Percentiles rank a stretch among this genome's conserved stretches.
These are phyloP conservation scores for Diutina siamensis DNA, from an alignment of 1,139 yeast genomes.

Conservation along the genomic window DNA sequence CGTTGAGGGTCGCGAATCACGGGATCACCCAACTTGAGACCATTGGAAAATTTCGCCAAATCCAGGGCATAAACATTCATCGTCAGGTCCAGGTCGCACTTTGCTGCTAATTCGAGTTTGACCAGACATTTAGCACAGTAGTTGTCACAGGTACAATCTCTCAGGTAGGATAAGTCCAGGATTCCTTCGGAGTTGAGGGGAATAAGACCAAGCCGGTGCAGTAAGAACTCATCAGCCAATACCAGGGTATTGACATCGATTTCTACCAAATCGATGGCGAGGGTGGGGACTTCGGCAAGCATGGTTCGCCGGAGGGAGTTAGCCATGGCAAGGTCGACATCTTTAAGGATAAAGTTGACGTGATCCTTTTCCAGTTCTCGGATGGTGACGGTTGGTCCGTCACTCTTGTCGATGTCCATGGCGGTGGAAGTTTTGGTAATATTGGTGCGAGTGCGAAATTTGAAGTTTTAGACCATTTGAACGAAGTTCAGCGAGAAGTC, in stretches of 20 bases:
- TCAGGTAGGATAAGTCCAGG: conserved; percentile 65
- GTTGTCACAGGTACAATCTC: conserved; percentile 97
- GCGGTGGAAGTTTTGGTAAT: background rate
- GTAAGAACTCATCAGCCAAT: conserved; percentile 88
- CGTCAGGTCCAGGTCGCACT: conserved; percentile 79
- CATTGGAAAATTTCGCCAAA: conserved; percentile 43
- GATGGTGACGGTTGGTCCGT: conserved; percentile 73
- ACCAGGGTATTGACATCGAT: conserved; percentile 89
- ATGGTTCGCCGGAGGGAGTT: conserved; percentile 86
- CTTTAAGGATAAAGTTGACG: conserved; percentile 81
- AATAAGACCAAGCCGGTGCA: conserved; percentile 85
- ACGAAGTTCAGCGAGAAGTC: no score
- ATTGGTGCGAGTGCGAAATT: background rate
- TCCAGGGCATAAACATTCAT: conserved; percentile 88
- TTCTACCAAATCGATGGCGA: conserved; percentile 93
- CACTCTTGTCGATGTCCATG: conserved; percentile 29
- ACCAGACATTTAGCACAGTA: conserved; percentile 94
- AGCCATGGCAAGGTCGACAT: conserved; percentile 84
- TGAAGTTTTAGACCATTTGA: no score
- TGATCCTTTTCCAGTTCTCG: conserved; percentile 76
- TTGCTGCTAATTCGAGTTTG: conserved; percentile 72
- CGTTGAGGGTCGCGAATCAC: conserved; percentile 67
- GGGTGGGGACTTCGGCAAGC: conserved; percentile 92
- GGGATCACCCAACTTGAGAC: conserved; percentile 61
- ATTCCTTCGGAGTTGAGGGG: conserved; percentile 82